A percentile compares a stretch with the other conserved stretches of the same genome.
Conservation (phyloP, 768 basidiomycete genomes). For the Cystofilobasidium capitatum region DNA sequence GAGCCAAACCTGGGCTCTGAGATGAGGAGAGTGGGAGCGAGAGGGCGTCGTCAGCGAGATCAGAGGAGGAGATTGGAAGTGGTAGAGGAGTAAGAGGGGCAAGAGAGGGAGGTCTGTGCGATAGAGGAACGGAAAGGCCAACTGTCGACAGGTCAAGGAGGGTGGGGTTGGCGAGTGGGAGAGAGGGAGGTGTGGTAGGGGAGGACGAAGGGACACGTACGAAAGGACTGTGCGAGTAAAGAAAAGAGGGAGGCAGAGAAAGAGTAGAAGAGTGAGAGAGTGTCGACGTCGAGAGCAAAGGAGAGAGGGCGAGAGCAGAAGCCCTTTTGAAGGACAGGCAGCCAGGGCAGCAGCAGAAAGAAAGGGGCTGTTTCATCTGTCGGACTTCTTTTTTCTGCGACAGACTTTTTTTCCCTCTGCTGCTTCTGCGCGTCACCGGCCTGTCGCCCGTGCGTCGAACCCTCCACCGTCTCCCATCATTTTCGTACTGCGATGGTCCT, state of each 20-base stretch:
- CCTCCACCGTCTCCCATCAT: not conserved
- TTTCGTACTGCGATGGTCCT: not conserved
- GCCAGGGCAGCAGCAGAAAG: not conserved
- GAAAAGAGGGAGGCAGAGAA: not conserved
- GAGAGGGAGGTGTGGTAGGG: not conserved
- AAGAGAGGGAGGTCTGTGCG: no score
- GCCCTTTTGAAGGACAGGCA: not conserved
- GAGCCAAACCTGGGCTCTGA: not conserved
- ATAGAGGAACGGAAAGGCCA: no score
- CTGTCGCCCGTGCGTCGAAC: no score
- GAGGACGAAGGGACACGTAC: not conserved
- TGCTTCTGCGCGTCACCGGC: no score
- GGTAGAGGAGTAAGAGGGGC: not conserved
- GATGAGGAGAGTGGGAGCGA: not conserved
- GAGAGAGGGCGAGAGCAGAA: not conserved
- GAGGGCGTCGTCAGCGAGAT: not conserved
- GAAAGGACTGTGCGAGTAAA: not conserved
- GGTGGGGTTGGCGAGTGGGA: no score
- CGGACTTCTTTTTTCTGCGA: not conserved
- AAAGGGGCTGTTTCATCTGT: no score
- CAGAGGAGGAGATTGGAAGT: not conserved
- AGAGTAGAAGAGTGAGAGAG: no score
- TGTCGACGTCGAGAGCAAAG: not conserved
- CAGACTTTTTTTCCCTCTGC: not conserved
- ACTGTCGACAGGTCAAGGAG: no score